Evolutionary conservation across 2,329 filamentous ascomycete genomes (phyloP).

Genomic region (Tetracladium maxilliforme): DNA sequence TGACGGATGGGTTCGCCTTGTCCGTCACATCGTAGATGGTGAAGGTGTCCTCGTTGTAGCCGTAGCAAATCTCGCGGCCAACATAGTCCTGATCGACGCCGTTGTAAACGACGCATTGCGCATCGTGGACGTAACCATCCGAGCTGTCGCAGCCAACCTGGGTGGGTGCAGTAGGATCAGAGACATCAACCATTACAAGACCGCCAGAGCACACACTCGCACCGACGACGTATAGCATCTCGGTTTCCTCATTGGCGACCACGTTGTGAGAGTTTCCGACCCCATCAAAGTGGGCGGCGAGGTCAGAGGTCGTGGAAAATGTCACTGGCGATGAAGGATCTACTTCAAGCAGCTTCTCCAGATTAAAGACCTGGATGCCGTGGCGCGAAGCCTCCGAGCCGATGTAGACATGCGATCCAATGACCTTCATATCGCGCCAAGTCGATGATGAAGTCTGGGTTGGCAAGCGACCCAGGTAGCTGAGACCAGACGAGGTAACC

Average conservation of each 20-base stretch:
- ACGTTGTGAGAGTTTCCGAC: slow-evolving; percentile 23
- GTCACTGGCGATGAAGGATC: slow-evolving; percentile 14
- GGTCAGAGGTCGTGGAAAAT: slow-evolving; percentile 19
- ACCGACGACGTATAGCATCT: slow-evolving; percentile 23
- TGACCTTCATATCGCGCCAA: slow-evolving; percentile 21
- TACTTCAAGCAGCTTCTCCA: slow-evolving; percentile 26
- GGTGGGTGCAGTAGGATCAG: slow-evolving; percentile 27
- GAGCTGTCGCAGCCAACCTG: slow-evolving; percentile 27
- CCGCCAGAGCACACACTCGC: slow-evolving; percentile 23
- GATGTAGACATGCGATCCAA: slow-evolving; percentile 20
- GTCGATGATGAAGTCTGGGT: slow-evolving; percentile 16
- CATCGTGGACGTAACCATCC: slow-evolving; percentile 25
- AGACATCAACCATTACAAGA: slow-evolving; percentile 33
- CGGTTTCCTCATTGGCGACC: slow-evolving; percentile 21
- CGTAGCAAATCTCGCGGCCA: slow-evolving; percentile 8
- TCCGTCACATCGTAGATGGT: slow-evolving; percentile 29
- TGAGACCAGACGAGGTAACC: slow-evolving; percentile 25
- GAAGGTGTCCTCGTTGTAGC: slow-evolving; percentile 17
- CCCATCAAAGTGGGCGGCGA: slow-evolving; percentile 18
- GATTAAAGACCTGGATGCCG: slow-evolving; percentile 38
- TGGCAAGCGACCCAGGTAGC: slow-evolving; percentile 29
- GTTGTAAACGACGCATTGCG: slow-evolving; percentile 21
- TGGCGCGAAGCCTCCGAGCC: slow-evolving; percentile 26
- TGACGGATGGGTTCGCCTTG: slow-evolving; percentile 20
- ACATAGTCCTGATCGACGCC: slow-evolving; percentile 8